A percentile compares a stretch with the other conserved stretches of the same genome.
phyloP scores from a whole-genome alignment of 1,284 basidiomycete species.

The Irpex lacteus region DNA sequence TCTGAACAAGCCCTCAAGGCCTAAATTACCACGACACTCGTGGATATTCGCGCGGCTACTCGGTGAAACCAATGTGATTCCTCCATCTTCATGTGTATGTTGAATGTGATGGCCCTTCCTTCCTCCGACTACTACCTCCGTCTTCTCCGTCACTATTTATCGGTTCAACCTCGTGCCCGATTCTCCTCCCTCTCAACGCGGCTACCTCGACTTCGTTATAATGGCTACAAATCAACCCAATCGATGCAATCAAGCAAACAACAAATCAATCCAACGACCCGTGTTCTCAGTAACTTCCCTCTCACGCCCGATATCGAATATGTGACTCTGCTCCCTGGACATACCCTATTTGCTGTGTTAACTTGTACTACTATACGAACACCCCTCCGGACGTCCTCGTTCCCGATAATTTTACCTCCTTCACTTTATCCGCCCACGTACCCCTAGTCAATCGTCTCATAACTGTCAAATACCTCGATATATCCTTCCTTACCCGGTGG shows the following conservation, averaged over 20 bases:
- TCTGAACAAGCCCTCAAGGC: neutral
- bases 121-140: neutral
- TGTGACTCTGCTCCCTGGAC: neutral
- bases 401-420: neutral
- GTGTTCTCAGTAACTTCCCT: neutral
- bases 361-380: neutral
- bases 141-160: neutral
- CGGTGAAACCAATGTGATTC: neutral
- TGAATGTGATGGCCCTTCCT: neutral
- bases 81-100: neutral
- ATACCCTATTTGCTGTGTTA: neutral
- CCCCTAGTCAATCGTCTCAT: neutral
- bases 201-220: neutral
- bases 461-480: no score
- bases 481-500: no score
- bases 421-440: neutral
- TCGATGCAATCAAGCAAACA: neutral
- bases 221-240: neutral
- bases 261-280: neutral
- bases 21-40: neutral
- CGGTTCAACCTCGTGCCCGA: neutral
- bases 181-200: neutral
- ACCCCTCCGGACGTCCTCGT: neutral
- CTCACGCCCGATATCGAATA: neutral
- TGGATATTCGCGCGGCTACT: neutral